These are phyloP conservation scores for Gastrolobium villosum DNA, from an alignment of 306 rosid genomes.

Conservation along the genomic window DNA sequence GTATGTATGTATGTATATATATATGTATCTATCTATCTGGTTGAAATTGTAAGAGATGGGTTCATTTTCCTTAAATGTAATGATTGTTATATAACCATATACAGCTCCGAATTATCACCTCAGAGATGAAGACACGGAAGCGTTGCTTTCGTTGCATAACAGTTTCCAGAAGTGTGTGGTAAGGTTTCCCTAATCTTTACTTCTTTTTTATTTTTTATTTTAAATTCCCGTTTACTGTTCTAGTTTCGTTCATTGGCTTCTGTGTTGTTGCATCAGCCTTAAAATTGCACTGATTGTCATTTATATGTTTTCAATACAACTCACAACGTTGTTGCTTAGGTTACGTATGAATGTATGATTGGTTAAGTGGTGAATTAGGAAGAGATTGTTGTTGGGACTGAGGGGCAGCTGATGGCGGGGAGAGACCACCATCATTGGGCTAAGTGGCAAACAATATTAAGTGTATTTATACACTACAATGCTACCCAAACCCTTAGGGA, in stretches of 20 bases:
- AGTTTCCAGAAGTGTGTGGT: conserved; percentile 93
- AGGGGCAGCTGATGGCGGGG: too few species aligned
- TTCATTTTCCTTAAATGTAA: conserved; percentile 25
- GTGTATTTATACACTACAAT: too few species aligned
- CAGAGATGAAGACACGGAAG: conserved; percentile 70
- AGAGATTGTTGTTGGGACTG: background rate
- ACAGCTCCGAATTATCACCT: conserved; percentile 65
- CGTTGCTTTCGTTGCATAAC: conserved; percentile 71
- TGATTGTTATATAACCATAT: conserved; percentile 2
- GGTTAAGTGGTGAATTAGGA: background rate
- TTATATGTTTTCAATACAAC: background rate
- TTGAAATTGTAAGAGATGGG: background rate
- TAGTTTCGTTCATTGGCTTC: conserved; percentile 10
- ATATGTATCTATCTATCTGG: background rate
- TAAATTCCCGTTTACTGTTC: background rate
- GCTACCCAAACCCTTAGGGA: too few species aligned
- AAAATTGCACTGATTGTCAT: background rate
- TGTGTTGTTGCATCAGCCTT: conserved; percentile 25
- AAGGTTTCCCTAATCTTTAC: conserved; percentile 44
- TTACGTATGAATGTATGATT: background rate
- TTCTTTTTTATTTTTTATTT: background rate
- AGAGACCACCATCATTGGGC: too few species aligned
- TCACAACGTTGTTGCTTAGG: conserved; percentile 1
- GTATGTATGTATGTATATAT: conserved; percentile 61
- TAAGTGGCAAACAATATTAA: too few species aligned